Percentiles rank a stretch among this genome's conserved stretches.
Conservation (phyloP, 306 rosid genomes). For the Rubus parviflorus region DNA sequence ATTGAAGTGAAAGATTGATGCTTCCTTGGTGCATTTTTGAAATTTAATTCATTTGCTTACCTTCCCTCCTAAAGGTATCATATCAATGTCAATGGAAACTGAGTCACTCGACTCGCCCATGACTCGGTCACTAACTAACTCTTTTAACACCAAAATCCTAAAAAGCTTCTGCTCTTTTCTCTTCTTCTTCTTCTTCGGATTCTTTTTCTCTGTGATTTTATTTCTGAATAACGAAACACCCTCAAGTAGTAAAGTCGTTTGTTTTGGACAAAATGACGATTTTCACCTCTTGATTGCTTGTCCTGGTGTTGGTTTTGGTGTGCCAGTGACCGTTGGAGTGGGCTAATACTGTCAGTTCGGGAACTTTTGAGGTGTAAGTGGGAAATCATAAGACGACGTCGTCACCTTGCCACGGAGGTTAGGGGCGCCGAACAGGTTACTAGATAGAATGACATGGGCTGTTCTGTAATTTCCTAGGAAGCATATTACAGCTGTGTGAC, state of each 20-base stretch:
- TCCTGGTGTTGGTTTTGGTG: not conserved
- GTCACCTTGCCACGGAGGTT: not conserved
- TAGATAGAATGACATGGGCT: not conserved
- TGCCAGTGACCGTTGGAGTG: conserved; percentile 57
- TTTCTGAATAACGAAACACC: conserved; percentile 35
- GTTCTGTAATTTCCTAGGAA: not conserved
- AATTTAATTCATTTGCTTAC: conserved; percentile 21
- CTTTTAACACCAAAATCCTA: not conserved
- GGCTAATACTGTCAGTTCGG: conserved; percentile 25
- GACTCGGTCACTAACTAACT: conserved; percentile 24
- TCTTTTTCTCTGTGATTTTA: conserved; percentile 9
- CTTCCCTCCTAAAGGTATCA: conserved; percentile 77
- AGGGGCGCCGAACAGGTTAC: conserved; percentile 33
- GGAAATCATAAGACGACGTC: conserved; percentile 6
- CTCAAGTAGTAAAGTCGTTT: conserved; percentile 18
- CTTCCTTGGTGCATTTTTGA: conserved; percentile 8
- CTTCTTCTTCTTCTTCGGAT: conserved; percentile 5
- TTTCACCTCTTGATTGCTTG: not conserved
- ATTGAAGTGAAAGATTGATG: not conserved
- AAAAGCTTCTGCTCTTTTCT: not conserved
- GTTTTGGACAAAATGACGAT: conserved; percentile 11
- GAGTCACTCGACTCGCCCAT: conserved; percentile 80
- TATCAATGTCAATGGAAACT: conserved; percentile 70
- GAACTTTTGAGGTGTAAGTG: not conserved
- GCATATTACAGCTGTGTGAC: conserved; percentile 68